Conservation (phyloP, 768 basidiomycete species). For the Russula earlei region DNA sequence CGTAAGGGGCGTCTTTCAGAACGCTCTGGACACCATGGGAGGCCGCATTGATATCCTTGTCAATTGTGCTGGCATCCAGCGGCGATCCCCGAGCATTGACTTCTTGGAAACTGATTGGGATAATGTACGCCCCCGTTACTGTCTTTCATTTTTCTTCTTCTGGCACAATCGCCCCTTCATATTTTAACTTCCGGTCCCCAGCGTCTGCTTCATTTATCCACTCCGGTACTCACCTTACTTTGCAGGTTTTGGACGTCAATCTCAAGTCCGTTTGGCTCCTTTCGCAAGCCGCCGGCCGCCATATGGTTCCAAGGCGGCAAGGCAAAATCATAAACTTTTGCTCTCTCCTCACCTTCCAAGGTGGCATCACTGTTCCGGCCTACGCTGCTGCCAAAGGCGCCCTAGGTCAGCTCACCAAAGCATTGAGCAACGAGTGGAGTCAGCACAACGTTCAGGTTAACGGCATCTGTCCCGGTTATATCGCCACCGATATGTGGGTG, state of each 20-base stretch:
- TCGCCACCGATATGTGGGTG: constrained; percentile 77
- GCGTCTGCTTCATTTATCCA: constrained; percentile 11
- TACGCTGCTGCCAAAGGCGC: constrained; percentile 91
- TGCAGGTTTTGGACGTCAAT: constrained; percentile 75
- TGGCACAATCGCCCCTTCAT: not conserved
- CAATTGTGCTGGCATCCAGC: constrained; percentile 60
- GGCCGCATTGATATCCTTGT: constrained; percentile 53
- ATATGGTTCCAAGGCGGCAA: constrained; percentile 72
- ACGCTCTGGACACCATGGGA: constrained; percentile 41
- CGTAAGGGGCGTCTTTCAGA: constrained; percentile 40
- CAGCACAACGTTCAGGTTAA: constrained; percentile 83
- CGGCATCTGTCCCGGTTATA: constrained; percentile 80
- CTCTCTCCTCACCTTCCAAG: constrained; percentile 30
- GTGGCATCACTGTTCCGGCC: constrained; percentile 70
- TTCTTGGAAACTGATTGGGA: constrained; percentile 65
- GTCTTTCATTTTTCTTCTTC: constrained; percentile 4
- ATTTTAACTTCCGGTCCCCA: constrained; percentile 5
- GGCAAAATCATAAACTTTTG: constrained; percentile 65
- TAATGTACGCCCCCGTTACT: constrained; percentile 39
- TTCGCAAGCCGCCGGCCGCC: constrained; percentile 75
- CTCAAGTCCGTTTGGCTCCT: constrained; percentile 82
- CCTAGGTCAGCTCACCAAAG: constrained; percentile 76
- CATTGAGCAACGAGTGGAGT: constrained; percentile 91
- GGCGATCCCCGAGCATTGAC: constrained; percentile 50
- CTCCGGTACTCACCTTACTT: constrained; percentile 6